These are phyloP conservation scores for Gossypium turneri DNA, from an alignment of 345 rosid genomes.

Conservation along the genomic window DNA sequence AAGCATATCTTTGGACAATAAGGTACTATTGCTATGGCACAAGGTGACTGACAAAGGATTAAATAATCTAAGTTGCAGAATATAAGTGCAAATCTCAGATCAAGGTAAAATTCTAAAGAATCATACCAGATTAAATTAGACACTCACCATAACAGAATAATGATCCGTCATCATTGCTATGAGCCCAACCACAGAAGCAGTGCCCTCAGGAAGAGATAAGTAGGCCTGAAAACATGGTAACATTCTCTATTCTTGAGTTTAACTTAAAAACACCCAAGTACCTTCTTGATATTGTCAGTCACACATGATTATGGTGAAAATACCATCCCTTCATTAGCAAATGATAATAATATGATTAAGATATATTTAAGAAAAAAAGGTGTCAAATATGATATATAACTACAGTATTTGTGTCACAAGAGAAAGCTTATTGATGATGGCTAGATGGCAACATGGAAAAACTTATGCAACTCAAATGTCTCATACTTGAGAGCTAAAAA, in stretches of 20 bases:
- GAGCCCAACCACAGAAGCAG: constrained; percentile 78
- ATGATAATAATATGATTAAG: not conserved
- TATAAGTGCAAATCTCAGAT: constrained; percentile 4
- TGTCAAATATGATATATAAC: not conserved
- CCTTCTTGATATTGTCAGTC: constrained; percentile 6
- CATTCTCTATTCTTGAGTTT: constrained; percentile 2
- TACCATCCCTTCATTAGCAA: not conserved
- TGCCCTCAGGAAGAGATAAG: constrained; percentile 84
- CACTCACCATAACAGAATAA: constrained; percentile 60
- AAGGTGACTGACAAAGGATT: not conserved
- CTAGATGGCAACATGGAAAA: not conserved
- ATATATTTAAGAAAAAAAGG: constrained; percentile 2
- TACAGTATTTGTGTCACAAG: not conserved
- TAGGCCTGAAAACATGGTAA: constrained; percentile 56
- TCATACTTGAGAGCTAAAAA: not conserved
- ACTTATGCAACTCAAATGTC: not conserved
- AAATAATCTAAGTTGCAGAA: not conserved
- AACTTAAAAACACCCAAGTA: constrained; percentile 15
- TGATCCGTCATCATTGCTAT: constrained; percentile 90
- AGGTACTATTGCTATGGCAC: not conserved
- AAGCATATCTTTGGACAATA: not conserved
- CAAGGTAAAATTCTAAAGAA: constrained; percentile 1
- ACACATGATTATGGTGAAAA: not conserved
- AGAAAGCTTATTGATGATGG: not conserved
- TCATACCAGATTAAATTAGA: not conserved